A percentile compares a stretch with the other conserved stretches of the same genome.
These are phyloP conservation scores for Saccharata proteae DNA, from an alignment of 2,329 filamentous ascomycete genomes.

Conservation along the genomic window DNA sequence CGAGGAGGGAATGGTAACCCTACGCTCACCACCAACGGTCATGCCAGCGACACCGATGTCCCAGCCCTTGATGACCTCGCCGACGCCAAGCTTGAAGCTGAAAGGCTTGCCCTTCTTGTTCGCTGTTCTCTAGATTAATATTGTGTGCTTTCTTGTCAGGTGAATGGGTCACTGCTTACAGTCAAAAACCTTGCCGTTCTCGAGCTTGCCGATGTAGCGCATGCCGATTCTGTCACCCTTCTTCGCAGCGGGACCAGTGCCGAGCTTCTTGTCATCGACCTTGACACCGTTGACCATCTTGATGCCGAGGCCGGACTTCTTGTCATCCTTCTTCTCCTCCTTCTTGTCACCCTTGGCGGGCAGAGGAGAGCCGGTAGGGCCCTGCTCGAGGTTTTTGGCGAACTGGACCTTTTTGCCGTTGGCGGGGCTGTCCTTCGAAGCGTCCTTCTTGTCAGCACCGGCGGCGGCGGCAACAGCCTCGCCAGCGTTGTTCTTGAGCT, in stretches of 20 bases:
- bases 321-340: slow-evolving; percentile 15
- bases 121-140: slow-evolving; percentile 41
- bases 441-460: slow-evolving; percentile 39
- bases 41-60: slow-evolving; percentile 90
- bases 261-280: slow-evolving; percentile 89
- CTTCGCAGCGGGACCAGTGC: slow-evolving; percentile 75
- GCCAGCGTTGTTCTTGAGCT: slow-evolving; percentile 96
- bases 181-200: slow-evolving; percentile 93
- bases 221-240: slow-evolving; percentile 82
- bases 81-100: slow-evolving; percentile 83
- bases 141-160: not conserved
- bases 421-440: slow-evolving; percentile 37
- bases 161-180: slow-evolving; percentile 42
- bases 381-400: slow-evolving; percentile 96
- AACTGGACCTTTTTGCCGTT: slow-evolving; percentile 95
- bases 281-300: slow-evolving; percentile 81
- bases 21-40: slow-evolving; percentile 84
- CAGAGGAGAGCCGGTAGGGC: slow-evolving; percentile 52
- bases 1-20: slow-evolving; percentile 75
- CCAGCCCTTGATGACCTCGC: slow-evolving; percentile 98
- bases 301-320: slow-evolving; percentile 50
- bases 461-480: slow-evolving; percentile 54
- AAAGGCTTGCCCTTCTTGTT: slow-evolving; percentile 99
- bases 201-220: slow-evolving; percentile 91
- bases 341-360: slow-evolving; percentile 32